Evolutionary conservation across 2,329 filamentous ascomycete species (phyloP).

Genomic region (Trichoderma sp.): DNA sequence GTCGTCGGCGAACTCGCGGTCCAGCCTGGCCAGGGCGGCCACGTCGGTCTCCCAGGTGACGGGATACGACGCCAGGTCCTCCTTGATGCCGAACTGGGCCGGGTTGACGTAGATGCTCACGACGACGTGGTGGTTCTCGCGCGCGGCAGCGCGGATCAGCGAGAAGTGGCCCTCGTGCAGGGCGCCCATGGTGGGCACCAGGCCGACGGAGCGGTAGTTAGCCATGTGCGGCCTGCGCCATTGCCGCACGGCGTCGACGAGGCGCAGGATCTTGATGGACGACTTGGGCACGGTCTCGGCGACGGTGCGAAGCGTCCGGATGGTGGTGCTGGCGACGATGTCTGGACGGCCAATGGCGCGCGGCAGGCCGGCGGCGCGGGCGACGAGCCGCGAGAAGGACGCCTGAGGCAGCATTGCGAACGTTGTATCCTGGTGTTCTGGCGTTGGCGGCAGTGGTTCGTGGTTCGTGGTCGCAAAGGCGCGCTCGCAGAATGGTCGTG

Average conservation of each 20-base stretch:
- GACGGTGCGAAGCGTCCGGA: slow-evolving; percentile 29
- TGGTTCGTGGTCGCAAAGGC: neutral
- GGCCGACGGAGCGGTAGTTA: slow-evolving; percentile 71
- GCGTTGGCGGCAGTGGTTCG: neutral
- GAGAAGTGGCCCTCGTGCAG: slow-evolving; percentile 90
- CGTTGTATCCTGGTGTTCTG: neutral
- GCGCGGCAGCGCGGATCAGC: slow-evolving; percentile 79
- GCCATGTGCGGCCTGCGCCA: slow-evolving; percentile 68
- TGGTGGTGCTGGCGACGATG: slow-evolving; percentile 25
- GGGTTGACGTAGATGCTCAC: slow-evolving; percentile 96
- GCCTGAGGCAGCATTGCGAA: slow-evolving; percentile 14
- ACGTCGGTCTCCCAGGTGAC: slow-evolving; percentile 84
- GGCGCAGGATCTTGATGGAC: slow-evolving; percentile 71
- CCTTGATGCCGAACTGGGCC: slow-evolving; percentile 87
- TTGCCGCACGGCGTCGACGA: slow-evolving; percentile 69
- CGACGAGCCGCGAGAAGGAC: slow-evolving; percentile 17
- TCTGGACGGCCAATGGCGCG: neutral
- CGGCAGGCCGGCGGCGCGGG: slow-evolving; percentile 15
- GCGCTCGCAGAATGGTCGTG: neutral
- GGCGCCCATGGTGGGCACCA: slow-evolving; percentile 97
- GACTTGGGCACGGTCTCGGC: slow-evolving; percentile 56
- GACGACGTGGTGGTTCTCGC: slow-evolving; percentile 82
- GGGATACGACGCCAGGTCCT: slow-evolving; percentile 88
- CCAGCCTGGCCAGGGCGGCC: slow-evolving; percentile 64
- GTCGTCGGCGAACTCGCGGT: slow-evolving; percentile 69